A percentile compares a stretch with the other conserved stretches of the same genome.
phyloP scores from a whole-genome alignment of 257 asterid genomes.

The Solanum gracilifrons region DNA sequence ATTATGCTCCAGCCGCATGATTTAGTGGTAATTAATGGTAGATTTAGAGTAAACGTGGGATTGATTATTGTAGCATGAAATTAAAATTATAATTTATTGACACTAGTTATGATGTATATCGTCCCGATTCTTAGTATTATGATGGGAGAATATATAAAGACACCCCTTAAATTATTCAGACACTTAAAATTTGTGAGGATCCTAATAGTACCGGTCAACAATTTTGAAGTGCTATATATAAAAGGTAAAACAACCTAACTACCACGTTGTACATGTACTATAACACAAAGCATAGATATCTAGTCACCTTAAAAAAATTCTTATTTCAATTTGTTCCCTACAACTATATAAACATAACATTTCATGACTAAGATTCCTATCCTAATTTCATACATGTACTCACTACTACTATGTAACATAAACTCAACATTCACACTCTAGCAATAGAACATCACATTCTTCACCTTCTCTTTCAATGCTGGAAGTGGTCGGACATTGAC shows the following conservation, averaged over 20 bases:
- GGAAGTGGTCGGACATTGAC: constrained; percentile 76
- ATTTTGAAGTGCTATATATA: neutral
- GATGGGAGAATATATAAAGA: neutral
- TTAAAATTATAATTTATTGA: neutral
- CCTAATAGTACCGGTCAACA: neutral
- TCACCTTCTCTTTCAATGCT: constrained; percentile 88
- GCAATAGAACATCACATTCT: constrained; percentile 93
- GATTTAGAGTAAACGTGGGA: no score
- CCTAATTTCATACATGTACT: neutral
- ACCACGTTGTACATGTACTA: neutral
- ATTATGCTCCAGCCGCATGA: constrained; percentile 5
- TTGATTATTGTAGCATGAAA: neutral
- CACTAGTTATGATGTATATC: neutral
- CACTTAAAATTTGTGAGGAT: neutral
- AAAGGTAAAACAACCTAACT: neutral
- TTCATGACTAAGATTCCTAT: neutral
- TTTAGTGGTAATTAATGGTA: neutral
- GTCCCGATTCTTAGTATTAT: neutral
- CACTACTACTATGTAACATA: neutral
- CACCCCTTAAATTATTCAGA: neutral
- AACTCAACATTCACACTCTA: constrained; percentile 6
- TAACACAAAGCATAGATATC: neutral
- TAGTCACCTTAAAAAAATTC: neutral
- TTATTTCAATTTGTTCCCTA: neutral
- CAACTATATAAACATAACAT: neutral